A percentile compares a stretch with the other conserved stretches of the same genome.
Conservation (phyloP, 192 early-diverging fungal species). For the Coemansia sp. region DNA sequence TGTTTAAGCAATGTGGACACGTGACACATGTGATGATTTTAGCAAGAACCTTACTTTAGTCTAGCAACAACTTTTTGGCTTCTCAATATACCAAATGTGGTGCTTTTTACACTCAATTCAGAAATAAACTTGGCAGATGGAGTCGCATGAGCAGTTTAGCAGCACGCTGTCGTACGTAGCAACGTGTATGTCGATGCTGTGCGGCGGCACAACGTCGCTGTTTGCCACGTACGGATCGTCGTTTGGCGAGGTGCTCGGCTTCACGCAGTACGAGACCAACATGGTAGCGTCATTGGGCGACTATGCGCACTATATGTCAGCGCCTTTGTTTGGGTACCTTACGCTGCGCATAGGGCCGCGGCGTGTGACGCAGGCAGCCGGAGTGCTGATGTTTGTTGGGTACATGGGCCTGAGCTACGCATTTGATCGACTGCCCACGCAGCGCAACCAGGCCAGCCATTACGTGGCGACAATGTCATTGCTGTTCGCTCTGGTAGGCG, state of each 20-base stretch:
- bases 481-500: constrained; percentile 58
- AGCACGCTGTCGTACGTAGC: constrained; percentile 49
- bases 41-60: too few species aligned
- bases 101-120: too few species aligned
- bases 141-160: constrained; percentile 11
- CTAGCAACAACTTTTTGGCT: too few species aligned
- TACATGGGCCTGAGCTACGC: constrained; percentile 45
- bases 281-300: constrained; percentile 63
- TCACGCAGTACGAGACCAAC: constrained; percentile 63
- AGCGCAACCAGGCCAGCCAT: constrained; percentile 11
- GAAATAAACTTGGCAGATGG: neutral
- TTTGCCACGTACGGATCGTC: constrained; percentile 63
- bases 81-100: neutral
- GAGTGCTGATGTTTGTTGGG: constrained; percentile 36
- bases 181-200: constrained; percentile 49
- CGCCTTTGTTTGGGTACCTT: constrained; percentile 59
- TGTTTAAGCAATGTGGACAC: too few species aligned
- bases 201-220: constrained; percentile 66
- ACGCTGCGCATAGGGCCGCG: constrained; percentile 49
- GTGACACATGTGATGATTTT: too few species aligned
- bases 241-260: constrained; percentile 55
- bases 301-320: constrained; percentile 66
- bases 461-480: constrained; percentile 51
- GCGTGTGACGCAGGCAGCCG: constrained; percentile 31
- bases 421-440: constrained; percentile 12